phyloP scores from a whole-genome alignment of 139 green algal genomes.

The Chlamydomonas eustigma region DNA sequence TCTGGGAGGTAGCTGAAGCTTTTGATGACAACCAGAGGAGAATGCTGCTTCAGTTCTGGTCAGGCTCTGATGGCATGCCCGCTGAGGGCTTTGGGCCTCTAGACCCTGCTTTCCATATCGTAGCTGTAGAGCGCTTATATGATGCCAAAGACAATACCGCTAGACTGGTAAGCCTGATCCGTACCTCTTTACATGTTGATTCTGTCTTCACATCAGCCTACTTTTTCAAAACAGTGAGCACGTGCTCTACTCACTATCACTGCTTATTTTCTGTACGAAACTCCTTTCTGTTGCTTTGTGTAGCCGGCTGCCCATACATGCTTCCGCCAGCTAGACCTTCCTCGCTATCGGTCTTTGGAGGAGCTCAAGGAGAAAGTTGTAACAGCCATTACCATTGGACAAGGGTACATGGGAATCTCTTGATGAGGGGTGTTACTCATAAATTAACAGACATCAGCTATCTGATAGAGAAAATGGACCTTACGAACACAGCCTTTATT shows the following conservation, averaged over 20 bases:
- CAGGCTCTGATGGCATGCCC: conserved; percentile 54
- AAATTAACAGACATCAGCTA: too few relatives aligned
- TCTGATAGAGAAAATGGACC: too few relatives aligned
- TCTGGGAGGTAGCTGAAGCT: conserved; percentile 53
- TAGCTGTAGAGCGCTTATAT: conserved; percentile 57
- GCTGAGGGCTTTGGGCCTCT: conserved; percentile 55
- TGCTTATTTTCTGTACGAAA: too few relatives aligned
- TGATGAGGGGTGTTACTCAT: too few relatives aligned
- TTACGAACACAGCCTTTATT: too few relatives aligned
- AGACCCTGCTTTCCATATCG: conserved; percentile 58
- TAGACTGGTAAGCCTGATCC: conserved; percentile 32
- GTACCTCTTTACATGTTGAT: too few relatives aligned
- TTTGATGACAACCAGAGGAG: conserved; percentile 49
- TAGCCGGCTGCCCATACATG: conserved; percentile 55
- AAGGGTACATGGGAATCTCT: conserved; percentile 52
- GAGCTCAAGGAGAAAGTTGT: conserved; percentile 56
- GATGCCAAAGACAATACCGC: conserved; percentile 51
- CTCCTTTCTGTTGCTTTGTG: not conserved
- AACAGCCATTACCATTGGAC: conserved; percentile 58
- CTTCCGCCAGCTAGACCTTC: conserved; percentile 62
- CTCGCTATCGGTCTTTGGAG: conserved; percentile 43
- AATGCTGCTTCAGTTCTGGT: conserved; percentile 63
- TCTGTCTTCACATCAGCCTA: too few relatives aligned
- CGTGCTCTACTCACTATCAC: too few relatives aligned
- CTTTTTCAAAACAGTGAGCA: too few relatives aligned